Conservation (phyloP, 768 basidiomycete species). For the Rhodotorula toruloides region DNA sequence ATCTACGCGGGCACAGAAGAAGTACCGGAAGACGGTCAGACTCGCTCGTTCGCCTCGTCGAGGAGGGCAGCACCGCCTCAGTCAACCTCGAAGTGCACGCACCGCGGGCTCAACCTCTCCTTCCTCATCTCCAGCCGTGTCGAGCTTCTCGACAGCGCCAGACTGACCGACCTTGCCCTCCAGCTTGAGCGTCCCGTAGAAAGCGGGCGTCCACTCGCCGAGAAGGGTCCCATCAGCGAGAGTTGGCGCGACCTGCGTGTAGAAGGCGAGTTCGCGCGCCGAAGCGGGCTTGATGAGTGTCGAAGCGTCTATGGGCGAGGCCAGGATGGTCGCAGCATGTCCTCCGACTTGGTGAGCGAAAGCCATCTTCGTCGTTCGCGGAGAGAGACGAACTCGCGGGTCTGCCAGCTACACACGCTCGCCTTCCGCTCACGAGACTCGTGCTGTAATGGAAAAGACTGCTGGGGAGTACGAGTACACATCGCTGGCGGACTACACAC, state of each 20-base stretch:
- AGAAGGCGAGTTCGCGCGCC: constrained; percentile 64
- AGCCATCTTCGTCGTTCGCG: neutral
- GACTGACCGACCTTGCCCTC: constrained; percentile 56
- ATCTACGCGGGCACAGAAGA: constrained; percentile 12
- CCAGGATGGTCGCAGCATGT: constrained; percentile 62
- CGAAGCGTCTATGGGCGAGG: constrained; percentile 61
- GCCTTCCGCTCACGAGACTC: too few relatives aligned
- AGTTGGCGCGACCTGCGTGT: constrained; percentile 53
- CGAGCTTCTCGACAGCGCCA: constrained; percentile 8
- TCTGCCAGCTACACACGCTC: neutral
- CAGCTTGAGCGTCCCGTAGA: constrained; percentile 70
- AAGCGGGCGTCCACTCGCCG: constrained; percentile 63
- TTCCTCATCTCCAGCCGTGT: constrained; percentile 1
- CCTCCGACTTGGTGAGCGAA: constrained; percentile 65
- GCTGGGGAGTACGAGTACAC: neutral
- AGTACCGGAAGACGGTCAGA: neutral
- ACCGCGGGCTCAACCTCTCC: constrained; percentile 11
- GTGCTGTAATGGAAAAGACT: neutral
- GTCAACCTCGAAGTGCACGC: neutral
- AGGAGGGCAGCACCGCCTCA: constrained; percentile 1
- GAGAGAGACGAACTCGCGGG: neutral
- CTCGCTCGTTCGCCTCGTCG: neutral
- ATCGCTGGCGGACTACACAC: constrained; percentile 27
- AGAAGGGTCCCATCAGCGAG: constrained; percentile 32
- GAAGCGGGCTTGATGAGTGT: constrained; percentile 76